Evolutionary conservation across 225 moss, liverwort and hornwort species (phyloP), one percentile per base, ranked within the genome.

Genomic region (Bryoerythrophyllum caledonicum): DNA sequence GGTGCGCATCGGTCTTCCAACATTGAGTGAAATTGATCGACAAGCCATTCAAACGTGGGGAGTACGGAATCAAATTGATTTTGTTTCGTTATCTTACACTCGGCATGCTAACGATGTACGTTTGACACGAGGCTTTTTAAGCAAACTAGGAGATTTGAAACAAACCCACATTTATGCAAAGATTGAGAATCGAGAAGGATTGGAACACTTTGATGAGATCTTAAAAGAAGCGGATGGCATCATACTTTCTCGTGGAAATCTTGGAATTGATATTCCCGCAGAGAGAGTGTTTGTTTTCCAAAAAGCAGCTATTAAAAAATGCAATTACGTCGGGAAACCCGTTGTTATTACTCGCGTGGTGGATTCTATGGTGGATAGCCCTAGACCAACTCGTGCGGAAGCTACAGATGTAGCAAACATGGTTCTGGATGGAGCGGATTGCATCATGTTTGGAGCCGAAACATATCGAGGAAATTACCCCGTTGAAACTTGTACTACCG

Each of bases 311-410:
- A 83, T 97, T 1, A 30, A 53, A 1, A 91, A 91, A 27, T 97
- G 96, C 68, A 94, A 92, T 35, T 82, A 89, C n/a, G 96, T 90
- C 0, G 96, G 96, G 0, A 97, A 97, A 25, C 88, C 94, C 4
- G 87, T 88, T 0, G 86, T 97, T 10, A 79, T 97, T 0, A 97
- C 96, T 4, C 91, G 96, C 0, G 92, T 97, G 10, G 94, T 97
- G 0, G 96, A 97, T 63, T 88, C 96, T 0, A 97, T 97, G 96
- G 90, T 92, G 11, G 92, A 94, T 14, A 94, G 92, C n/a, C 96
- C 96, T 0, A 74, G 96, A 38, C 96, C 96, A 7, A 97, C 94
- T 2, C 85, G 96, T 44, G 96, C 94, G 0, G 96, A 97, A 81
- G 96, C 96, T 17, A 97, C 96, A 0, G 94, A 97, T 46, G 93